Conservation (phyloP, 305 asterid genomes). For the Fraxinus latifolia region DNA sequence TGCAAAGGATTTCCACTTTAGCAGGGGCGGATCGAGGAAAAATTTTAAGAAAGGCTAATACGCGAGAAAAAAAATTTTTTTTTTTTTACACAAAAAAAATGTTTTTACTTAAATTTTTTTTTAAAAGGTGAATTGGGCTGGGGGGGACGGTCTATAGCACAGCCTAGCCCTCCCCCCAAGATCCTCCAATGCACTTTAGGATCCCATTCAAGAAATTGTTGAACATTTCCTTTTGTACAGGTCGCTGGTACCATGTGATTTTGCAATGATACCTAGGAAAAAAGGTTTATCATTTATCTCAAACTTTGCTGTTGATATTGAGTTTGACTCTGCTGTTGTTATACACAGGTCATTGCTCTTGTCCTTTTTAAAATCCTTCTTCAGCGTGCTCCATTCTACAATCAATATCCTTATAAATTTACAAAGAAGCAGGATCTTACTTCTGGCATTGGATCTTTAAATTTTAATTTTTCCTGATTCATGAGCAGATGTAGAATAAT, state of each 20-base stretch:
- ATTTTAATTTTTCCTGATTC: conserved; percentile 3
- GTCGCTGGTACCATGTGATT: background rate
- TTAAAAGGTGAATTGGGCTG: background rate
- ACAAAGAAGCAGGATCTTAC: conserved; percentile 1
- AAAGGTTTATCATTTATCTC: background rate
- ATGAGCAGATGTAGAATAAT: background rate
- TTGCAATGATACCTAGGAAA: background rate
- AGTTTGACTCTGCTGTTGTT: conserved; percentile 8
- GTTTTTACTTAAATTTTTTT: background rate
- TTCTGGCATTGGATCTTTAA: conserved; percentile 11
- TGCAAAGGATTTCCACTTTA: background rate
- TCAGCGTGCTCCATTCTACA: background rate
- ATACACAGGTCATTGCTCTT: background rate
- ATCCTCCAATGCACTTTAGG: background rate
- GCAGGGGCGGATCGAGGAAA: background rate
- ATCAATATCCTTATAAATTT: background rate
- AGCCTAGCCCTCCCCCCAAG: background rate
- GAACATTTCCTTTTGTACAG: background rate
- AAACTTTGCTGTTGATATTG: conserved; percentile 13
- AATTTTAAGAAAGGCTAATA: background rate
- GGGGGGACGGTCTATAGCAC: background rate
- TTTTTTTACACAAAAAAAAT: background rate
- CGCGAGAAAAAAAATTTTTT: background rate
- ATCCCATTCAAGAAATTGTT: background rate
- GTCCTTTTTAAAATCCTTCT: conserved; percentile 3